Percentiles rank a stretch among this genome's conserved stretches.
Conservation (phyloP, 176 grass and related monocot species). For the Aegilops tauschii region DNA sequence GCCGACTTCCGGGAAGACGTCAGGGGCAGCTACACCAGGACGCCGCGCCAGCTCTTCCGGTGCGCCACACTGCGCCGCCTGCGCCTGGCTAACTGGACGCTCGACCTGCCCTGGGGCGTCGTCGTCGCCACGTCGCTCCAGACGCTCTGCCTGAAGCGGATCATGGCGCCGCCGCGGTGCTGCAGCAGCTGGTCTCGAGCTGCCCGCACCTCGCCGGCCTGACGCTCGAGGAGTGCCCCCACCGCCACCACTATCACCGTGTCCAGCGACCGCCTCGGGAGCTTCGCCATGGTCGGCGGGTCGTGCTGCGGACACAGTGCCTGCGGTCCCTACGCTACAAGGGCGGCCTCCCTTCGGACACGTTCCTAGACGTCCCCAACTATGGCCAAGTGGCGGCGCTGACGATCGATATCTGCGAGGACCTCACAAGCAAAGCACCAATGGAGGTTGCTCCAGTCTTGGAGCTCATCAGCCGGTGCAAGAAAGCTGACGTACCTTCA, state of each 20-base stretch:
- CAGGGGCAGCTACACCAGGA: too few species aligned
- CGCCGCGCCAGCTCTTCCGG: too few species aligned
- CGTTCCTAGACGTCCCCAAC: neutral
- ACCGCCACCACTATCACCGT: neutral
- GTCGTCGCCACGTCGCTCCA: too few species aligned
- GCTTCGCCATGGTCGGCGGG: neutral
- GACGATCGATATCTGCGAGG: too few species aligned
- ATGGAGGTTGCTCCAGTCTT: too few species aligned
- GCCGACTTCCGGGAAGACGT: too few species aligned
- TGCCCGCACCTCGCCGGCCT: neutral
- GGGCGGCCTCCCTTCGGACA: neutral
- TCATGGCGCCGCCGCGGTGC: neutral
- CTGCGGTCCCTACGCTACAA: neutral
- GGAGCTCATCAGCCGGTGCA: neutral
- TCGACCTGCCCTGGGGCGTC: too few species aligned
- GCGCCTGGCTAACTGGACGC: too few species aligned
- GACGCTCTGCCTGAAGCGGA: too few species aligned
- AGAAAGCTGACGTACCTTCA: neutral
- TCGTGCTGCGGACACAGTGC: neutral
- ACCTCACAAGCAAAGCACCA: neutral
- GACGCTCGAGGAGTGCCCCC: constrained; percentile 14
- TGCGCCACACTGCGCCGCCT: too few species aligned
- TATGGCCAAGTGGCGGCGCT: neutral
- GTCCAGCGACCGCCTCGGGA: neutral
- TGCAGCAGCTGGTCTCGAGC: neutral